phyloP scores from a whole-genome alignment of 306 rosid species.

The Geum urbanum region DNA sequence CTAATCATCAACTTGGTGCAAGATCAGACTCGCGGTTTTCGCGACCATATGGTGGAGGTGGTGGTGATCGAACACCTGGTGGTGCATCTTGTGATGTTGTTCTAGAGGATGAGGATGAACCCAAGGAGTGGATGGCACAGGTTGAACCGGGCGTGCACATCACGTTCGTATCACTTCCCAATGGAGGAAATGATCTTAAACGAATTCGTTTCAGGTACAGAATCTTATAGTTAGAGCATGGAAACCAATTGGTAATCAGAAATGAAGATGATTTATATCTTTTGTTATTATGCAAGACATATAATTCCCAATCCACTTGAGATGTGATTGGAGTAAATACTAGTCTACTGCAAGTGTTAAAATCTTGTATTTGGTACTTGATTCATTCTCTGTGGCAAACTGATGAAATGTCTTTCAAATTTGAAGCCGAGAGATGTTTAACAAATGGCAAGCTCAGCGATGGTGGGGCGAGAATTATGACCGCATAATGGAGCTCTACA shows the following conservation, averaged over 20 bases:
- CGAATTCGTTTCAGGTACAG: constrained; percentile 83
- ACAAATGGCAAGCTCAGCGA: constrained; percentile 81
- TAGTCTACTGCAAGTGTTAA: constrained; percentile 12
- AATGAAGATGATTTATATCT: neutral
- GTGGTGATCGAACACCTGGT: constrained; percentile 53
- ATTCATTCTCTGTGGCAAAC: constrained; percentile 24
- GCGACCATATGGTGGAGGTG: constrained; percentile 24
- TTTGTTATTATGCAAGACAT: neutral
- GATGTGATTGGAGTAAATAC: neutral
- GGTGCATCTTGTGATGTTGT: constrained; percentile 53
- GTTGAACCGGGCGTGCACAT: constrained; percentile 93
- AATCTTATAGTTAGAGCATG: neutral
- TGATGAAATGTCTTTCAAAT: constrained; percentile 31
- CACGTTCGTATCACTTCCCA: constrained; percentile 77
- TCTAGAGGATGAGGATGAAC: constrained; percentile 57
- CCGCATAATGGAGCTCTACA: constrained; percentile 83
- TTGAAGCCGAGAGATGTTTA: constrained; percentile 88
- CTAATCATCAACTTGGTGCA: constrained; percentile 36
- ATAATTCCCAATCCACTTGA: neutral
- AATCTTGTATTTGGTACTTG: constrained; percentile 23
- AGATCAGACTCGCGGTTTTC: constrained; percentile 60
- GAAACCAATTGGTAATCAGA: neutral
- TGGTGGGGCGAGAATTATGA: constrained; percentile 99
- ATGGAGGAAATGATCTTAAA: constrained; percentile 83
- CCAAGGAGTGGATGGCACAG: constrained; percentile 93